Conservation (phyloP, 1,284 basidiomycete species). For the Sporisorium scitamineum region DNA sequence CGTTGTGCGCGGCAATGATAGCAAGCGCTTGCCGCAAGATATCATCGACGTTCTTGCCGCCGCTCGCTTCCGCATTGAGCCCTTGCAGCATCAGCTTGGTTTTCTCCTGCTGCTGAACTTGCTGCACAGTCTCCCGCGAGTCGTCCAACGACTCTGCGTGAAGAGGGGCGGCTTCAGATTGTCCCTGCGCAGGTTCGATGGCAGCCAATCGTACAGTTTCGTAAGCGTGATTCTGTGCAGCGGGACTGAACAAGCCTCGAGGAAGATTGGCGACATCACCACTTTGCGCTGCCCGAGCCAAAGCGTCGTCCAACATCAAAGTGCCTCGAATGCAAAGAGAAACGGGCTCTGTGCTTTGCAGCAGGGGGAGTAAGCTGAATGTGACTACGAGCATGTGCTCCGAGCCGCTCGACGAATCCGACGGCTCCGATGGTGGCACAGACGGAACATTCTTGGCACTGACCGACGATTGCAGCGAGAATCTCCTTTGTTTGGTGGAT, state of each 20-base stretch:
- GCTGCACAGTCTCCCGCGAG: slow-evolving; percentile 29
- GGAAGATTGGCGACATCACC: slow-evolving; percentile 7
- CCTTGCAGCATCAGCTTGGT: background rate
- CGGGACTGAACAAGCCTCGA: slow-evolving; percentile 12
- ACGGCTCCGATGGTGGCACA: slow-evolving; percentile 20
- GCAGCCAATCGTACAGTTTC: background rate
- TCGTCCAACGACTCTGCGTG: slow-evolving; percentile 26
- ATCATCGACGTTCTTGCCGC: slow-evolving; percentile 11
- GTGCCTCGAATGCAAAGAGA: slow-evolving; percentile 13
- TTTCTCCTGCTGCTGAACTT: background rate
- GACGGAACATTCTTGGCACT: slow-evolving; percentile 18
- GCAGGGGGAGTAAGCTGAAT: slow-evolving; percentile 31
- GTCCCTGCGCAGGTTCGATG: background rate
- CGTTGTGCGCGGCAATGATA: slow-evolving; percentile 35
- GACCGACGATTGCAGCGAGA: slow-evolving; percentile 39
- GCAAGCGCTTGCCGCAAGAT: slow-evolving; percentile 31
- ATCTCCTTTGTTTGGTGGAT: slow-evolving; percentile 29
- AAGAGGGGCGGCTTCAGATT: background rate
- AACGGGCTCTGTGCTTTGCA: slow-evolving; percentile 32
- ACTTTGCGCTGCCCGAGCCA: background rate
- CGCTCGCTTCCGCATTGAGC: background rate
- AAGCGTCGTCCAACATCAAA: background rate
- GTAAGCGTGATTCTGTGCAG: slow-evolving; percentile 9
- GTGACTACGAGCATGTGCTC: slow-evolving; percentile 19
- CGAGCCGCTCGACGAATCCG: background rate